Evolutionary conservation across 805 yeast species (phyloP).

Genomic region (Starmerella khaoyaiensis): DNA sequence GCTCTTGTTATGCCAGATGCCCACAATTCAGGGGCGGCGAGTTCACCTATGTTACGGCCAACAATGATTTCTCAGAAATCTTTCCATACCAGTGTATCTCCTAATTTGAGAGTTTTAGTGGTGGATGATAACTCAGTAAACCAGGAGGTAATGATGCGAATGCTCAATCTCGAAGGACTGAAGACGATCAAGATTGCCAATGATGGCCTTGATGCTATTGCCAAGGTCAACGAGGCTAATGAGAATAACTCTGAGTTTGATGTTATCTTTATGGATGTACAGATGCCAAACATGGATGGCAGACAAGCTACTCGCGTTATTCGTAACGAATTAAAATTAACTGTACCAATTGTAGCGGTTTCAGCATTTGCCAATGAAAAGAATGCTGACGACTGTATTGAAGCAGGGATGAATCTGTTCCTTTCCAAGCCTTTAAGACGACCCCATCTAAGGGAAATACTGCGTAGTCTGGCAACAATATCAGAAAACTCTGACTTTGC

Average conservation of each 20-base stretch:
- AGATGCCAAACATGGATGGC: conserved; percentile 93
- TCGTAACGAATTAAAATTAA: conserved; percentile 46
- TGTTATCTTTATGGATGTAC: conserved; percentile 89
- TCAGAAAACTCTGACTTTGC: too few relatives aligned
- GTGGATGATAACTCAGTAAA: conserved; percentile 93
- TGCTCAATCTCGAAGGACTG: conserved; percentile 77
- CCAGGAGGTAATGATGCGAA: conserved; percentile 83
- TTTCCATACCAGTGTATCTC: conserved; percentile 3
- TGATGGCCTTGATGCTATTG: conserved; percentile 84
- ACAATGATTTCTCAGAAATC: conserved; percentile 4
- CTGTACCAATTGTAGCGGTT: conserved; percentile 76
- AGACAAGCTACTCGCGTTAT: conserved; percentile 66
- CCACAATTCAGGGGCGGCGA: conserved; percentile 1
- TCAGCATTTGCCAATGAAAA: conserved; percentile 94
- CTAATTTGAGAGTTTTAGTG: conserved; percentile 43
- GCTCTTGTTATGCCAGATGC: conserved; percentile 4
- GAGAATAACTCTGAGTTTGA: conserved; percentile 35
- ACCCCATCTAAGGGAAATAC: conserved; percentile 22
- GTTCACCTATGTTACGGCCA: too few relatives aligned
- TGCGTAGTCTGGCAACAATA: conserved; percentile 15
- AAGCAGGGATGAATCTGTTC: conserved; percentile 88
- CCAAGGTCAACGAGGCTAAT: conserved; percentile 40
- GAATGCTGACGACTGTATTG: conserved; percentile 71
- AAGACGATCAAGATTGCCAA: conserved; percentile 60
- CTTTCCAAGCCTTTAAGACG: conserved; percentile 56